Evolutionary conservation across 345 rosid genomes (phyloP).

Genomic region (Aethionema arabicum): DNA sequence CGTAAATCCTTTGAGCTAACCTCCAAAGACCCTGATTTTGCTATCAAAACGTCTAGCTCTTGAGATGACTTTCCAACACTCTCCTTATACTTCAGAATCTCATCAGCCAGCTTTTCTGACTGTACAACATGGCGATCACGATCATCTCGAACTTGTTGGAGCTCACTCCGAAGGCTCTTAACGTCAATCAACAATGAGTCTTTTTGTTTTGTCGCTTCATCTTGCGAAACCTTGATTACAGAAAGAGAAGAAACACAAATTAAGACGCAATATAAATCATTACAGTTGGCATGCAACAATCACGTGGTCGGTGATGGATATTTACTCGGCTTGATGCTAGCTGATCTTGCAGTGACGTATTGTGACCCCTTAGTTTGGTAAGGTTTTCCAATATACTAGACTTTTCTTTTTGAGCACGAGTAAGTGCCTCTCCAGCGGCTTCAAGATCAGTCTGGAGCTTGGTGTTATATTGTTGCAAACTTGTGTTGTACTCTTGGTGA

Average conservation of each 20-base stretch:
- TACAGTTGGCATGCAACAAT: background rate
- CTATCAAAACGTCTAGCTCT: conserved; percentile 60
- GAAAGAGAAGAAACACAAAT: background rate
- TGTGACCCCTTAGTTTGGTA: conserved; percentile 78
- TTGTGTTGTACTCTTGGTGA: conserved; percentile 76
- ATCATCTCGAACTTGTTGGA: conserved; percentile 82
- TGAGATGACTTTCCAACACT: conserved; percentile 65
- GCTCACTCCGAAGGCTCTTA: conserved; percentile 67
- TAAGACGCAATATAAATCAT: background rate
- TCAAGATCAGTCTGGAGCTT: conserved; percentile 72
- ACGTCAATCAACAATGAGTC: conserved; percentile 63
- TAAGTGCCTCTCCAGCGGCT: conserved; percentile 52
- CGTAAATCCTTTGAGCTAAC: conserved; percentile 39
- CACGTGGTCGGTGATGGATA: conserved; percentile 2
- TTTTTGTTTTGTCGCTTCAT: conserved; percentile 69
- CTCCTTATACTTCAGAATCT: conserved; percentile 60
- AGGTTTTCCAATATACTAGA: conserved; percentile 75
- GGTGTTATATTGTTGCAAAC: conserved; percentile 77
- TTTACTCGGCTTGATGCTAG: conserved; percentile 65
- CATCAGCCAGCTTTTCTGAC: conserved; percentile 59
- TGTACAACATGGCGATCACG: conserved; percentile 68
- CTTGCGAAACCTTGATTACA: conserved; percentile 58
- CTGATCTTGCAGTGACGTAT: conserved; percentile 78
- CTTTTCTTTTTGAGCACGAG: conserved; percentile 77
- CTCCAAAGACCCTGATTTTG: conserved; percentile 69